Conservation (phyloP, 192 early-diverging fungal genomes). For the Entophlyctis luteolus region DNA sequence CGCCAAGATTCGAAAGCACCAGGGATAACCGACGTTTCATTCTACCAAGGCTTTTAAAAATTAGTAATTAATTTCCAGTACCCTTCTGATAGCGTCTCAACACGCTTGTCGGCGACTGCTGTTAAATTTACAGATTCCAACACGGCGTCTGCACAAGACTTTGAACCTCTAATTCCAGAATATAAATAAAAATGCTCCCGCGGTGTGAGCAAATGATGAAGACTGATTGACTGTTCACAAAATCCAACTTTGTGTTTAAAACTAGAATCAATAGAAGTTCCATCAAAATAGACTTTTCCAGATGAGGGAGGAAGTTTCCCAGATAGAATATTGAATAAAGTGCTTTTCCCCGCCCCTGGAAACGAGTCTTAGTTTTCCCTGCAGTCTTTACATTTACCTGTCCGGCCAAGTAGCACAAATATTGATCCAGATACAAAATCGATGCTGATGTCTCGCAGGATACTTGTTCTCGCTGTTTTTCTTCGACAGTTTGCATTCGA, state of each 20-base stretch:
- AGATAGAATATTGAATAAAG: slow-evolving; percentile 64
- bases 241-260: slow-evolving; percentile 64
- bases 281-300: no score
- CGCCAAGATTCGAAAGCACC: slow-evolving; percentile 55
- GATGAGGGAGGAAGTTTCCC: slow-evolving; percentile 54
- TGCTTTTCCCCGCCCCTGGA: slow-evolving; percentile 54
- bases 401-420: slow-evolving; percentile 60
- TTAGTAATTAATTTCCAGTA: neutral
- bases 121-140: slow-evolving; percentile 55
- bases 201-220: no score
- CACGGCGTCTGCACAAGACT: no score
- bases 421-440: slow-evolving; percentile 32
- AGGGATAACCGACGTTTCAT: slow-evolving; percentile 58
- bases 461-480: no score
- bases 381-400: slow-evolving; percentile 34
- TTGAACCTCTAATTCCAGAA: slow-evolving; percentile 58
- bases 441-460: no score
- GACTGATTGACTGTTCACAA: no score
- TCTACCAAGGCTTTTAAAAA: slow-evolving; percentile 40
- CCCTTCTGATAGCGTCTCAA: slow-evolving; percentile 58
- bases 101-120: slow-evolving; percentile 52
- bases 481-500: no score
- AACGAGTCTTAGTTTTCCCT: neutral
- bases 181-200: slow-evolving; percentile 62
- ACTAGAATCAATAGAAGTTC: no score